A percentile compares a stretch with the other conserved stretches of the same genome.
Evolutionary conservation across 352 stramenopile genomes (phyloP).

Genomic region (Globisporangium spinosum): DNA sequence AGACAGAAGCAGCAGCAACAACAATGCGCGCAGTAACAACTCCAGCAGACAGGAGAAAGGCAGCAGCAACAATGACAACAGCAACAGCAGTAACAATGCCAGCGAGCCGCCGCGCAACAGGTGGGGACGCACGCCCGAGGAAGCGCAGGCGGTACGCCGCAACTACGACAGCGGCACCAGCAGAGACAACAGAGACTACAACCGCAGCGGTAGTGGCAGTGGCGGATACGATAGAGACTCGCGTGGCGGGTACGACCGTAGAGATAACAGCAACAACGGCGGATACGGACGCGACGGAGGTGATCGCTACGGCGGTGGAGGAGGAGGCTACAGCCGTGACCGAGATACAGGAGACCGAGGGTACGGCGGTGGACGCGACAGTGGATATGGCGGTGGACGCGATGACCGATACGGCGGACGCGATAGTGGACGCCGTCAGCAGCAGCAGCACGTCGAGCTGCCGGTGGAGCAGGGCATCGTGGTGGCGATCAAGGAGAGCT

Average conservation of each 20-base stretch:
- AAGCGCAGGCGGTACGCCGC: slow-evolving; percentile 19
- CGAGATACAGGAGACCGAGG: not conserved
- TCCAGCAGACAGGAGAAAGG: slow-evolving; percentile 11
- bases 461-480: slow-evolving; percentile 37
- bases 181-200: slow-evolving; percentile 14
- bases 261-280: slow-evolving; percentile 10
- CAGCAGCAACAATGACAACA: not conserved
- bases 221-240: slow-evolving; percentile 1
- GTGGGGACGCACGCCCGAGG: slow-evolving; percentile 13
- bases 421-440: slow-evolving; percentile 12
- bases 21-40: slow-evolving; percentile 9
- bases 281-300: slow-evolving; percentile 3
- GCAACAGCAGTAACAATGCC: not conserved
- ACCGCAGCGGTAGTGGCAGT: slow-evolving; percentile 8
- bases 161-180: slow-evolving; percentile 17
- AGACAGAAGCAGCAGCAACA: slow-evolving; percentile 4
- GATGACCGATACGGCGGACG: slow-evolving; percentile 11
- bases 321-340: slow-evolving; percentile 1
- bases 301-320: not conserved
- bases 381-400: slow-evolving; percentile 12
- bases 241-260: slow-evolving; percentile 7
- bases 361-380: slow-evolving; percentile 16
- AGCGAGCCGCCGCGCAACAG: slow-evolving; percentile 8
- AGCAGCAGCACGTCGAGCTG: slow-evolving; percentile 21
- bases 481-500: slow-evolving; percentile 50